Evolutionary conservation across 1,284 basidiomycete genomes (phyloP).

Genomic region (Papiliotrema terrestris): DNA sequence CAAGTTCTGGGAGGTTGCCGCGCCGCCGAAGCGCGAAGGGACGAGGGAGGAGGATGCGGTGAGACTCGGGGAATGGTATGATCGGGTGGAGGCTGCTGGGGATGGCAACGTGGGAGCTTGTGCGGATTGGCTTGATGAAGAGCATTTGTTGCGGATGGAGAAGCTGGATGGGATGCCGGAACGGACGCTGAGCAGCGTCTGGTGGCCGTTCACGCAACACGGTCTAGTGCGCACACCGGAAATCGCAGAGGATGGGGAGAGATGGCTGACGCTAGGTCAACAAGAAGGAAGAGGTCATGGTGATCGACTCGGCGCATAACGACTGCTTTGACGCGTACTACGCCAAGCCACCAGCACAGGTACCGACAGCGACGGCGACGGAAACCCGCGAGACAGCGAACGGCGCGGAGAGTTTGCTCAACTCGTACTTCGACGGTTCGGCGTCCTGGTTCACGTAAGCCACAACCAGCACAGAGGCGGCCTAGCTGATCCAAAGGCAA

Average conservation of each 20-base stretch:
- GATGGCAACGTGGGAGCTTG: constrained; percentile 55
- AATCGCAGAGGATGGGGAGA: background rate
- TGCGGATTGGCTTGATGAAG: constrained; percentile 61
- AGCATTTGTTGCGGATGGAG: constrained; percentile 62
- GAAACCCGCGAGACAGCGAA: background rate
- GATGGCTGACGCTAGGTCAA: constrained; percentile 52
- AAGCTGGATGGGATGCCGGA: constrained; percentile 73
- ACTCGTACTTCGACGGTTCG: constrained; percentile 79
- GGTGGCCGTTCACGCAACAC: constrained; percentile 99
- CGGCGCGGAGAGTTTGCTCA: constrained; percentile 51
- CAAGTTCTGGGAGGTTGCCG: constrained; percentile 34
- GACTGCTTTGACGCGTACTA: constrained; percentile 78
- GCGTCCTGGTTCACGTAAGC: constrained; percentile 92
- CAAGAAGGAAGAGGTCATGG: constrained; percentile 68
- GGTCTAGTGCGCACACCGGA: constrained; percentile 46
- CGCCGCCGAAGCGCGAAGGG: constrained; percentile 50
- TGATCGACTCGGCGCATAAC: constrained; percentile 85
- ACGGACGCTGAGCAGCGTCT: constrained; percentile 72
- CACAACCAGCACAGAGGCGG: background rate
- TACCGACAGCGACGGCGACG: constrained; percentile 20
- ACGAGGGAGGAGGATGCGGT: constrained; percentile 58
- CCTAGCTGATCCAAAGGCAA: constrained; percentile 53
- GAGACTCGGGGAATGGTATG: constrained; percentile 69
- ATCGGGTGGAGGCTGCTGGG: constrained; percentile 33
- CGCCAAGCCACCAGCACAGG: constrained; percentile 23